Evolutionary conservation across 768 basidiomycete species (phyloP), one percentile per base, ranked within the genome.

Genomic region (Rhodotorula paludigena): DNA sequence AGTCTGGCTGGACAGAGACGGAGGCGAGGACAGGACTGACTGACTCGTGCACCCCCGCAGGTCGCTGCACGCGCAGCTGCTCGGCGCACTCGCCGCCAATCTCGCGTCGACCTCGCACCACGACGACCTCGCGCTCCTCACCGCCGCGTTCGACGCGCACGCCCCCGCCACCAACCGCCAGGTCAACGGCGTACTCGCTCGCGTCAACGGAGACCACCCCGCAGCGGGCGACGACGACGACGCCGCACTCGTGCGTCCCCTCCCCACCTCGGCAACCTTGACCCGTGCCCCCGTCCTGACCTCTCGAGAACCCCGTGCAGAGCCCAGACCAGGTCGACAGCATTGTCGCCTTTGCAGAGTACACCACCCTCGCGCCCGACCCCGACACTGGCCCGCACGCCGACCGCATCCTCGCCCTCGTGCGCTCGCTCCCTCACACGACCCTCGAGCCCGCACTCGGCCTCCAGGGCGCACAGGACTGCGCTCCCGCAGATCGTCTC

Each of bases 401-500:
- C 33, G 23, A 20, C 10, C 60, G 67, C 20, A 38, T 72, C 21
- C 39, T 72, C 33, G 30, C 25, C 8, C 60, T 69, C 16, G 47
- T 73, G 32, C n/a, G 51, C 11, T 25, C 21, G 15, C 21, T 72
- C 25, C 63, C 62, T n/a, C 39, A 21, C 6, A 64, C 55, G 58
- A 20, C 57, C 1, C n/a, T 74, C 41, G 74, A 74, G 39, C 35
- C 55, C 1, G 57, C 58, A 0, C 28, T 68, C 12, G 74, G 74
- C n/a, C 15, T 48, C 3, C 71, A 70, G 36, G 66, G 74, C 45
- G 2, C 41, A 15, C 39, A 56, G 64, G 90, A 5, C 81, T 90
- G 39, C 87, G 91, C 44, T 89, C 93, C 78, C 88, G 91, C 74
- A 8, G 54, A 54, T 3, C 59, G 45, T 30, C 83, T 93, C 47